These are phyloP conservation scores for Trichoderma aggressivum DNA, from an alignment of 2,329 filamentous ascomycete genomes.

Conservation along the genomic window DNA sequence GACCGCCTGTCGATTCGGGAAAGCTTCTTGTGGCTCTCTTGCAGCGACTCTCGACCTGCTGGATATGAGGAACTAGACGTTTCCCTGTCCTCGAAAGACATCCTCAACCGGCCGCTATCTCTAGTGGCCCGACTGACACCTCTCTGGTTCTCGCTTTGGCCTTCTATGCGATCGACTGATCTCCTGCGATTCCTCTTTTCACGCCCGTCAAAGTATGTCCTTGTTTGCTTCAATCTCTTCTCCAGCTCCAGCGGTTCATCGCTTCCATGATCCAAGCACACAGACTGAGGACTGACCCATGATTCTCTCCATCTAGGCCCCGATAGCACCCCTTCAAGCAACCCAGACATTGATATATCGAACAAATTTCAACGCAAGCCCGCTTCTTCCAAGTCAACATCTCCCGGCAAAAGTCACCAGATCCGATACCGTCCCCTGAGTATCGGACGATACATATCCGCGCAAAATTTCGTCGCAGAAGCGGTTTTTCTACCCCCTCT, in stretches of 20 bases:
- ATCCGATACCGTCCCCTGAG: conserved; percentile 75
- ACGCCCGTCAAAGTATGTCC: conserved; percentile 79
- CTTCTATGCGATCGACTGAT: conserved; percentile 88
- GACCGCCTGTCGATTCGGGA: background rate
- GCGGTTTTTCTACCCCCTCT: conserved; percentile 77
- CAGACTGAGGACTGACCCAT: background rate
- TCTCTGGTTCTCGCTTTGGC: conserved; percentile 31
- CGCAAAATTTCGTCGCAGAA: conserved; percentile 86
- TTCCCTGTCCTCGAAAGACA: conserved; percentile 27
- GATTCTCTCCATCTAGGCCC: conserved; percentile 41
- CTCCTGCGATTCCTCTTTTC: conserved; percentile 87
- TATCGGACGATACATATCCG: conserved; percentile 72
- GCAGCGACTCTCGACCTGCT: background rate
- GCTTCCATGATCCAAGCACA: background rate
- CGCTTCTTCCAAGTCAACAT: conserved; percentile 17
- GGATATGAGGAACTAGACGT: conserved; percentile 23
- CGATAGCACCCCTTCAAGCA: conserved; percentile 53
- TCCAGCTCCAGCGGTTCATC: background rate
- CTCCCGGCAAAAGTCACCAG: conserved; percentile 41
- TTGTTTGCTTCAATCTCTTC: background rate
- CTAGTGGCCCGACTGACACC: conserved; percentile 8
- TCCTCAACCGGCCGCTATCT: conserved; percentile 19
- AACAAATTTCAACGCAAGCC: conserved; percentile 16
- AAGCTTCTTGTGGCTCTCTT: conserved; percentile 13
- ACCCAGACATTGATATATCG: background rate